Conservation (phyloP, 306 rosid species). For the Cucumis cinereus region DNA sequence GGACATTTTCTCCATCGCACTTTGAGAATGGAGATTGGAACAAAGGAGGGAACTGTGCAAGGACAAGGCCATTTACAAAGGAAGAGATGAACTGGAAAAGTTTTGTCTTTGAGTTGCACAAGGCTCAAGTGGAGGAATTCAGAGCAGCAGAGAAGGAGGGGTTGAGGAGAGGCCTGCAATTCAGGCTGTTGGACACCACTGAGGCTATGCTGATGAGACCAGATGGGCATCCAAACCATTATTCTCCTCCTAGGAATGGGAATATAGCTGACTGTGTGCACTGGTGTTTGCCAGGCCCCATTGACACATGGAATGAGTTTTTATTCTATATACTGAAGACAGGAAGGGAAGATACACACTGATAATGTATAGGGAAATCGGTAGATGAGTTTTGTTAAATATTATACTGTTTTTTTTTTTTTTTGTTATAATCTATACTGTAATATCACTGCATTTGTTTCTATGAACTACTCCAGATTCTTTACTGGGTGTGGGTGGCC, state of each 20-base stretch:
- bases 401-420: not conserved
- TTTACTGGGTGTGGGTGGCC: not conserved
- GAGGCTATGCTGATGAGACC: slow-evolving; percentile 68
- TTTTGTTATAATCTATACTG: not conserved
- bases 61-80: slow-evolving; percentile 47
- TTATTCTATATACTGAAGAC: slow-evolving; percentile 39
- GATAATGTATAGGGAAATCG: not conserved
- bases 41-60: slow-evolving; percentile 66
- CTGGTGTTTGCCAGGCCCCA: slow-evolving; percentile 83
- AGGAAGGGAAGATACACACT: not conserved
- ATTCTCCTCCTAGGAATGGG: slow-evolving; percentile 30
- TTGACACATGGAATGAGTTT: slow-evolving; percentile 89
- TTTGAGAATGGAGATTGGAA: slow-evolving; percentile 85
- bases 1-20: slow-evolving; percentile 86
- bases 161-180: slow-evolving; percentile 31
- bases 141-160: slow-evolving; percentile 35
- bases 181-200: slow-evolving; percentile 48
- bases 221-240: slow-evolving; percentile 80
- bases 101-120: slow-evolving; percentile 24
- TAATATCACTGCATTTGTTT: not conserved
- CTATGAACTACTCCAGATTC: not conserved
- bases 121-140: slow-evolving; percentile 46
- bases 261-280: slow-evolving; percentile 64
- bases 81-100: slow-evolving; percentile 27
- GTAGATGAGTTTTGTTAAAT: not conserved